phyloP scores from a whole-genome alignment of 1,284 basidiomycete species.

The Irpex rosettiformis region DNA sequence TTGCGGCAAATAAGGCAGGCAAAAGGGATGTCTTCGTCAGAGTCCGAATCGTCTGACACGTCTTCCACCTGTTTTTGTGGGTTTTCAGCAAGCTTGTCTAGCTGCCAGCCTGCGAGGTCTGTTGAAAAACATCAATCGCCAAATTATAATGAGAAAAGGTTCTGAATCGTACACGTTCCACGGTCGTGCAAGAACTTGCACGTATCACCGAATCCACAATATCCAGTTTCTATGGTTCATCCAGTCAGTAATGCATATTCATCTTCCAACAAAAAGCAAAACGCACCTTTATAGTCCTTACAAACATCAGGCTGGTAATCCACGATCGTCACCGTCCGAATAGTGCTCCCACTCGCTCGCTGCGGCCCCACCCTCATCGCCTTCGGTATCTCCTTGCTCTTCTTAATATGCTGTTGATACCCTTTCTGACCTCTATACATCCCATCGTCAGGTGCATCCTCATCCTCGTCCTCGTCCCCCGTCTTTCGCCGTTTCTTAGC shows the following conservation, averaged over 20 bases:
- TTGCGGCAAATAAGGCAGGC: conserved; percentile 96
- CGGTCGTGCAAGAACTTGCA: conserved; percentile 95
- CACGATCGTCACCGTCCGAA: conserved; percentile 91
- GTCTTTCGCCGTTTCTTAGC: conserved; percentile 57
- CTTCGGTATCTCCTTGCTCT: conserved; percentile 78
- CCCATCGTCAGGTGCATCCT: conserved; percentile 71
- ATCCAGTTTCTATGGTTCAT: conserved; percentile 80
- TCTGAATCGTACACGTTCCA: conserved; percentile 65
- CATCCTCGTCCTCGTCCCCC: conserved; percentile 48
- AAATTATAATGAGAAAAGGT: neutral
- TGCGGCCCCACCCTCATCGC: conserved; percentile 91
- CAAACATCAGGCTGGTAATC: conserved; percentile 99
- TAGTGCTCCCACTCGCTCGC: conserved; percentile 73
- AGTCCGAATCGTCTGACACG: conserved; percentile 50
- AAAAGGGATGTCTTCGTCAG: conserved; percentile 92
- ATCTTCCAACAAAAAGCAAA: neutral
- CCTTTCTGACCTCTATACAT: conserved; percentile 83
- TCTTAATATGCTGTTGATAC: conserved; percentile 82
- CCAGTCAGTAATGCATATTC: neutral
- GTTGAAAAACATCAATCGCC: conserved; percentile 10
- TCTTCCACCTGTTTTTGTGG: conserved; percentile 58
- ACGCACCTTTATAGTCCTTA: conserved; percentile 94
- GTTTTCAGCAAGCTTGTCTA: conserved; percentile 82
- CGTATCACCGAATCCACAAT: conserved; percentile 98
- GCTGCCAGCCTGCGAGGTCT: conserved; percentile 98